Evolutionary conservation across 2,329 filamentous ascomycete species (phyloP).

Genomic region (Cladosporium colombiae): DNA sequence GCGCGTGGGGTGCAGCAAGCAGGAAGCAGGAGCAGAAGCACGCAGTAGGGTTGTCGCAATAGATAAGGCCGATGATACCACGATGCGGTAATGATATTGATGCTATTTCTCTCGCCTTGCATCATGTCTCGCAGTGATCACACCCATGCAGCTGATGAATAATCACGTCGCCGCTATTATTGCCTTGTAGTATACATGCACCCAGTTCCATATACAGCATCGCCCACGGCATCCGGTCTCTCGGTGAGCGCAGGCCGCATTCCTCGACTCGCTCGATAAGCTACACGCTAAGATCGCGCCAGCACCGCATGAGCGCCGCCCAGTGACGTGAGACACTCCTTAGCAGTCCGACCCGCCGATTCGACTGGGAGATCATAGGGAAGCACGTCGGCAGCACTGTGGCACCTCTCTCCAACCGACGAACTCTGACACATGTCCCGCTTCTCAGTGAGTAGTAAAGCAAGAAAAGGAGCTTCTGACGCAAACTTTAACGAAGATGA

Average conservation of each 20-base stretch:
- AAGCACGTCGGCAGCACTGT: slow-evolving; percentile 6
- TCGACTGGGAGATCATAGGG: slow-evolving; percentile 12
- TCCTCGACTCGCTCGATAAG: slow-evolving; percentile 11
- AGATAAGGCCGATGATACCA: slow-evolving; percentile 15
- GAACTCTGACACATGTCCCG: slow-evolving; percentile 12
- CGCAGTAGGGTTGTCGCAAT: slow-evolving; percentile 5
- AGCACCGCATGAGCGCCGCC: background rate
- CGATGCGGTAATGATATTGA: background rate
- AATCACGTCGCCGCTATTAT: background rate
- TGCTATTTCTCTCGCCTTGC: background rate
- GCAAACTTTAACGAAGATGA: background rate
- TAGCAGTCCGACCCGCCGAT: slow-evolving; percentile 3
- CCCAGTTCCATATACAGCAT: background rate
- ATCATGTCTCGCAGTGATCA: background rate
- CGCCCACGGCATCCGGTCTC: background rate
- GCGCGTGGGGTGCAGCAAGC: background rate
- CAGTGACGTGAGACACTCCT: slow-evolving; percentile 9
- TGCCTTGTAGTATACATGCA: background rate
- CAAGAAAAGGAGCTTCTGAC: background rate
- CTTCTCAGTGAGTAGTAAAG: background rate
- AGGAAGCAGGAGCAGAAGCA: background rate
- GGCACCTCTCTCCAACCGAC: background rate
- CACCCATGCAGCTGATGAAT: background rate
- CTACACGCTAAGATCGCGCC: slow-evolving; percentile 17
- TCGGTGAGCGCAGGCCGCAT: slow-evolving; percentile 11